Base-by-base conservation (phyloP, 2,329 filamentous ascomycete genomes). In the Trichoderma sp. region DNA sequence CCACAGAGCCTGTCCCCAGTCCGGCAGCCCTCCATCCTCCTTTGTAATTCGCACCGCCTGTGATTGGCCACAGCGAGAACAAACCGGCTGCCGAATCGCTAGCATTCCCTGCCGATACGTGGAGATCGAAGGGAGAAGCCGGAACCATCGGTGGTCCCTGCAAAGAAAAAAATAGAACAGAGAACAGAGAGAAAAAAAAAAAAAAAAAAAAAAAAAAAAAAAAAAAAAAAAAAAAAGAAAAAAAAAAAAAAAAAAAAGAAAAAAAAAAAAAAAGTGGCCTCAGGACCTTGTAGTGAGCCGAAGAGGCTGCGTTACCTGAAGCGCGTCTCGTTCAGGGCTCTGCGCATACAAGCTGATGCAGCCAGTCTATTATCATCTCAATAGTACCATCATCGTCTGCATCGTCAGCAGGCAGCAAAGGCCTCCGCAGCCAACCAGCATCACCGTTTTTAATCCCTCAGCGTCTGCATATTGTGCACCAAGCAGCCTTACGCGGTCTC, bases 71-170 rank as follows among this genome's bases (percentile, higher is more conserved):
- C 68, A 71, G 74, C 76, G 76, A 77, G 75, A 77, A 78, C 71
- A 77, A 77, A 77, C 76, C 76, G 75, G 76, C 68, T 64, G 46
- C 66, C 59, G 39, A 71, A 72, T 71, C 72, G 71, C 71, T 68
- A 54, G 64, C 69, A 65, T 70, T 63, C 73, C 75, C 73, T 70
- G 71, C 72, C 60, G 72, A 68, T 43, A 21, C 39, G 70, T 71
- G 72, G 63, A 30, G 58, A 46, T 32, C 58, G 56, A 74, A 74
- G 76, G 77, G 71, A 77, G 73, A 78, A 78, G 75, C 74, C 77
- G 77, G 76, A 74, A 77, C 54, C 64, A 26, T 51, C 64, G 64
- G 54, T 56, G 60, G 49, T 28, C 49, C 60, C 51, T 54, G 60
- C 49, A 43, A 52, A 51, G 52, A 49, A 34, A 52, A 30, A 18